Percentiles rank a stretch among this genome's conserved stretches.
Conservation (phyloP, 768 basidiomycete species). For the Phanerochaete carnosa region DNA sequence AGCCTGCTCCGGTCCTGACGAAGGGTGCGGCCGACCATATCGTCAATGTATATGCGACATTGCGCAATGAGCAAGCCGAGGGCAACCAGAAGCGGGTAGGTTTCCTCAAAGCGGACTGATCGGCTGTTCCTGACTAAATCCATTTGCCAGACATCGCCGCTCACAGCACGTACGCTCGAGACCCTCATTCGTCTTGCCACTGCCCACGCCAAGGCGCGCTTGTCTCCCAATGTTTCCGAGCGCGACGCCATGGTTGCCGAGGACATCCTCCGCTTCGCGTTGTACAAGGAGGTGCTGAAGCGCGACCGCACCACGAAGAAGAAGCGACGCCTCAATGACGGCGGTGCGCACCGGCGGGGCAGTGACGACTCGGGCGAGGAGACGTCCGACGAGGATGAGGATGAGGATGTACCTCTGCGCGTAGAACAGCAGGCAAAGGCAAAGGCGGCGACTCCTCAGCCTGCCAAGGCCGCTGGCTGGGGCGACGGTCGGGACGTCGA, state of each 20-base stretch:
- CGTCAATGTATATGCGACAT: slow-evolving; percentile 84
- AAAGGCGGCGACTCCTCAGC: slow-evolving; percentile 41
- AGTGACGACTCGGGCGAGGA: slow-evolving; percentile 47
- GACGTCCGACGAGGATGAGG: slow-evolving; percentile 42
- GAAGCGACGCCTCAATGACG: slow-evolving; percentile 82
- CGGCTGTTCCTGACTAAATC: slow-evolving; percentile 1
- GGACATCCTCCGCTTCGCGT: slow-evolving; percentile 92
- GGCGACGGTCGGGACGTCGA: slow-evolving; percentile 62
- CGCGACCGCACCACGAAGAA: slow-evolving; percentile 61
- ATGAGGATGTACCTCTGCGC: slow-evolving; percentile 50
- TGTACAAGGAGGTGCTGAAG: slow-evolving; percentile 96
- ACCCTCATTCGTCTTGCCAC: slow-evolving; percentile 97
- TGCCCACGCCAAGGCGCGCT: slow-evolving; percentile 93
- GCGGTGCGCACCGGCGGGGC: slow-evolving; percentile 40
- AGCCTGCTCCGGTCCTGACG: slow-evolving; percentile 79
- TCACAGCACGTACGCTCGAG: slow-evolving; percentile 98
- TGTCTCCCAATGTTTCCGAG: slow-evolving; percentile 82
- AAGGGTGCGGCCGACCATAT: slow-evolving; percentile 95
- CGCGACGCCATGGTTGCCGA: slow-evolving; percentile 88
- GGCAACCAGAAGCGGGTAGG: slow-evolving; percentile 82
- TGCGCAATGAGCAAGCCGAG: slow-evolving; percentile 91
- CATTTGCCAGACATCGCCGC: slow-evolving; percentile 76
- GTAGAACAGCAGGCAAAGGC: slow-evolving; percentile 45
- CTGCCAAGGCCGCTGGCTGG: slow-evolving; percentile 38
- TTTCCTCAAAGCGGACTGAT: neutral